Evolutionary conservation across 148 eudicot species (phyloP).

Genomic region (Limonium bicolor): DNA sequence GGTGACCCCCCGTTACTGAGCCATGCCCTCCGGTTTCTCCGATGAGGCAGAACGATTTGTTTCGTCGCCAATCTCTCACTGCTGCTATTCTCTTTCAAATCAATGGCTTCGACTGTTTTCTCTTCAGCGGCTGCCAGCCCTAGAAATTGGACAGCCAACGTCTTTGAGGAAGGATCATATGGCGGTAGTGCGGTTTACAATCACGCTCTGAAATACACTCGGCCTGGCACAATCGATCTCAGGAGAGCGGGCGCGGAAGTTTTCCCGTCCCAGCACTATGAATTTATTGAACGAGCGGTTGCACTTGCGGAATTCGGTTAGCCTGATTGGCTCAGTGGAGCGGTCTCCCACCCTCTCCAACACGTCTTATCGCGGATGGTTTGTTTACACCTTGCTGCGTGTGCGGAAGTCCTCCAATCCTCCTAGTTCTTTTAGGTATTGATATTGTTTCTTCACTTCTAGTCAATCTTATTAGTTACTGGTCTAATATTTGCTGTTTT

Average conservation of each 20-base stretch:
- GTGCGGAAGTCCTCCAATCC: conserved; percentile 1
- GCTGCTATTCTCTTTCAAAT: too few species aligned
- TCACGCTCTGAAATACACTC: conserved; percentile 5
- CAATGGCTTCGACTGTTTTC: too few species aligned
- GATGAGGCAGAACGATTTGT: too few species aligned
- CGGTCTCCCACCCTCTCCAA: neutral
- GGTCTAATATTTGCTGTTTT: neutral
- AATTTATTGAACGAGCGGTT: neutral
- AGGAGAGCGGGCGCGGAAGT: too few species aligned
- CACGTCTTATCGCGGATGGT: neutral
- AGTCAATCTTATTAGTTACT: neutral
- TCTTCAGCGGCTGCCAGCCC: conserved; percentile 1
- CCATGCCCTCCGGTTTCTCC: too few species aligned
- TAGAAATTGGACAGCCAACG: conserved; percentile 2
- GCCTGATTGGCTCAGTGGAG: conserved; percentile 5
- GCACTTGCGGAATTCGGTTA: conserved; percentile 6
- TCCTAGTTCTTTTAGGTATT: conserved; percentile 1
- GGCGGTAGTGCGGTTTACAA: conserved; percentile 6
- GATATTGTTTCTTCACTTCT: neutral
- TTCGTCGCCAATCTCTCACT: too few species aligned
- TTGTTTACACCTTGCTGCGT: conserved; percentile 1
- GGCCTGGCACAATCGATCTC: too few species aligned
- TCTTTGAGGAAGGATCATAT: conserved; percentile 1
- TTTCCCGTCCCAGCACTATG: neutral
- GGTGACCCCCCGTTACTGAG: too few species aligned